Evolutionary conservation across 306 rosid genomes (phyloP).

Genomic region (Rosa lucieae): DNA sequence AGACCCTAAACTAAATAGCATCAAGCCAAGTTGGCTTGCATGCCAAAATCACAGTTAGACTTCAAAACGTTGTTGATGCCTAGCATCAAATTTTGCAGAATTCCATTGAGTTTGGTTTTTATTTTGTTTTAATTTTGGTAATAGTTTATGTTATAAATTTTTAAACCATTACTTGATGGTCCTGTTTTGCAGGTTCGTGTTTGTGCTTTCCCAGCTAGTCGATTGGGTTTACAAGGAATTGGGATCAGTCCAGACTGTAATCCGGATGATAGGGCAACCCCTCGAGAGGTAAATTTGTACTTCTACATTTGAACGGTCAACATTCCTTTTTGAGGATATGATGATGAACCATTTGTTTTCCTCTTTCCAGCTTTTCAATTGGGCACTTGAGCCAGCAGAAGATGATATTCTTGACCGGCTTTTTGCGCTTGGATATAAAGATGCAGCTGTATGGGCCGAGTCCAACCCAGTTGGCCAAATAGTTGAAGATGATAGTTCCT

Average conservation of each 20-base stretch:
- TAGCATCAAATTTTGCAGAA: background rate
- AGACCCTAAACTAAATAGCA: background rate
- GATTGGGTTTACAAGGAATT: slow-evolving; percentile 66
- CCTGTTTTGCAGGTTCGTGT: slow-evolving; percentile 59
- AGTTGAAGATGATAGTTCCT: slow-evolving; percentile 50
- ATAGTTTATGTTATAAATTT: background rate
- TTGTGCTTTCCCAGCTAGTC: slow-evolving; percentile 83
- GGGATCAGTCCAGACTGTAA: slow-evolving; percentile 72
- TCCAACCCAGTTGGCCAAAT: slow-evolving; percentile 66
- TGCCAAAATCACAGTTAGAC: background rate
- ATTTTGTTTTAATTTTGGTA: background rate
- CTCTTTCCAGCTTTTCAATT: slow-evolving; percentile 49
- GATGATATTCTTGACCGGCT: slow-evolving; percentile 71
- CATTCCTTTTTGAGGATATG: background rate
- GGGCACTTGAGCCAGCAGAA: slow-evolving; percentile 89
- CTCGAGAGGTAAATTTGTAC: slow-evolving; percentile 45
- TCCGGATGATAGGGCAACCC: slow-evolving; percentile 52
- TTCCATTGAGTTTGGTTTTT: background rate
- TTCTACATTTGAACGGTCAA: background rate
- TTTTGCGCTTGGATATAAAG: slow-evolving; percentile 79
- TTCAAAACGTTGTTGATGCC: background rate
- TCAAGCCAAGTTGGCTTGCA: background rate
- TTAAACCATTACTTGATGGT: background rate
- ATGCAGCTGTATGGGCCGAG: slow-evolving; percentile 83
- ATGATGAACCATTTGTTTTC: background rate